Percentiles rank a stretch among this genome's conserved stretches.
Evolutionary conservation across 805 yeast species (phyloP).

Genomic region (Pichia thaimueangensis): DNA sequence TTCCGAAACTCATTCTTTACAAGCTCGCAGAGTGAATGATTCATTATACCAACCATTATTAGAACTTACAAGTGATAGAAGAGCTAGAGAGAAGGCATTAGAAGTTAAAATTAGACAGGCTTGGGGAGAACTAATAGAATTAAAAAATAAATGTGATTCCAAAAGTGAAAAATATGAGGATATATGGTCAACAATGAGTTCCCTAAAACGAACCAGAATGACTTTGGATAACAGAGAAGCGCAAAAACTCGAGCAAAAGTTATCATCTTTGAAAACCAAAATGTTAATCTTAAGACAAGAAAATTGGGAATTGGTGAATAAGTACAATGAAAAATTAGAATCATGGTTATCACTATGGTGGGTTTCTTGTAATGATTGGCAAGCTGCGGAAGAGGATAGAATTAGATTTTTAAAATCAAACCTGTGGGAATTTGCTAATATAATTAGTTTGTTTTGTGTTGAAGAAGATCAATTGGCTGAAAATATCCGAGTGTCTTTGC

Average conservation of each 20-base stretch:
- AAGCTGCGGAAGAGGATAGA: constrained; percentile 65
- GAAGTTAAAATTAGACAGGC: constrained; percentile 43
- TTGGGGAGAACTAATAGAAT: constrained; percentile 17
- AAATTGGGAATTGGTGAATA: constrained; percentile 49
- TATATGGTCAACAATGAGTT: constrained; percentile 53
- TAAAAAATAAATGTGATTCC: constrained; percentile 32
- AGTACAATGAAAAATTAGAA: constrained; percentile 50
- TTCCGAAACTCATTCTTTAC: constrained; percentile 48
- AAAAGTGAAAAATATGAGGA: constrained; percentile 45
- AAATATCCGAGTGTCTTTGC: constrained; percentile 57
- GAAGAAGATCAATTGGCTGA: constrained; percentile 75
- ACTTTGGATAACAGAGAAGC: constrained; percentile 71
- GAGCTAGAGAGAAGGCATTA: constrained; percentile 48
- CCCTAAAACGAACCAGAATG: constrained; percentile 54
- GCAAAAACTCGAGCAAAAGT: constrained; percentile 50
- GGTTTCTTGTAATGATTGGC: constrained; percentile 52
- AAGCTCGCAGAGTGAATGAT: constrained; percentile 43
- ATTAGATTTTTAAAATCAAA: constrained; percentile 63
- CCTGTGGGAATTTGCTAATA: constrained; percentile 73
- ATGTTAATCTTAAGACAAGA: constrained; percentile 41
- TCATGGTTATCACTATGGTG: constrained; percentile 72
- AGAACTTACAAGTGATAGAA: constrained; percentile 44
- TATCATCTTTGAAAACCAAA: constrained; percentile 41
- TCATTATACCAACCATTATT: constrained; percentile 48
- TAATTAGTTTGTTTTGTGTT: constrained; percentile 69